These are phyloP conservation scores for Dictyostelium discoideum DNA, from an alignment of 78 protist genomes.

Conservation along the genomic window DNA sequence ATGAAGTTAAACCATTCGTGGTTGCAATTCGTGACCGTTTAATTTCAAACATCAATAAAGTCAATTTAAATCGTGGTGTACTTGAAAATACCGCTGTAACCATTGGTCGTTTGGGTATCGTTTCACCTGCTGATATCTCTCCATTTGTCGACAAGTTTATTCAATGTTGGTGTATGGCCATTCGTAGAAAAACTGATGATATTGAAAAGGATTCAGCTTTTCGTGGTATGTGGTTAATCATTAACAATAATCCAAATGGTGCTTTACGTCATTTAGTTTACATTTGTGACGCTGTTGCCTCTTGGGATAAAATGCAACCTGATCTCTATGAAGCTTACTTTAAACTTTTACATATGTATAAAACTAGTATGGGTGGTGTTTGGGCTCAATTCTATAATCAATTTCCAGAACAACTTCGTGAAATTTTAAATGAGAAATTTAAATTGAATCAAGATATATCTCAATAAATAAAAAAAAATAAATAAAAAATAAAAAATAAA, in stretches of 20 bases:
- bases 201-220: conserved; percentile 91
- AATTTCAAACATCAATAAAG: conserved; percentile 63
- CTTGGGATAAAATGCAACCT: conserved; percentile 68
- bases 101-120: conserved; percentile 84
- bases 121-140: conserved; percentile 38
- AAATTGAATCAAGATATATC: conserved; percentile 7
- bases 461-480: not conserved
- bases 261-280: conserved; percentile 10
- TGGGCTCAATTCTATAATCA: conserved; percentile 70
- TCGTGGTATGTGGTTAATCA: conserved; percentile 81
- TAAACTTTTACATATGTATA: conserved; percentile 75
- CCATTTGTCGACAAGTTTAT: conserved; percentile 30
- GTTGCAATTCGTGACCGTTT: conserved; percentile 30
- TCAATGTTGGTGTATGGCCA: conserved; percentile 82
- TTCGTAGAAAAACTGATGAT: conserved; percentile 84
- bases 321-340: conserved; percentile 65
- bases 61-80: conserved; percentile 15
- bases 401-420: conserved; percentile 79
- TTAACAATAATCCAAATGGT: conserved; percentile 78
- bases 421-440: conserved; percentile 35
- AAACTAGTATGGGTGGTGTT: conserved; percentile 41
- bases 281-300: conserved; percentile 87
- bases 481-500: not conserved
- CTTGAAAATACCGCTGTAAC: conserved; percentile 85
- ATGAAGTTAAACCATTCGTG: conserved; percentile 60